Base-by-base conservation (phyloP, 2,329 filamentous ascomycete species). In the Atkinsonella texensis region DNA sequence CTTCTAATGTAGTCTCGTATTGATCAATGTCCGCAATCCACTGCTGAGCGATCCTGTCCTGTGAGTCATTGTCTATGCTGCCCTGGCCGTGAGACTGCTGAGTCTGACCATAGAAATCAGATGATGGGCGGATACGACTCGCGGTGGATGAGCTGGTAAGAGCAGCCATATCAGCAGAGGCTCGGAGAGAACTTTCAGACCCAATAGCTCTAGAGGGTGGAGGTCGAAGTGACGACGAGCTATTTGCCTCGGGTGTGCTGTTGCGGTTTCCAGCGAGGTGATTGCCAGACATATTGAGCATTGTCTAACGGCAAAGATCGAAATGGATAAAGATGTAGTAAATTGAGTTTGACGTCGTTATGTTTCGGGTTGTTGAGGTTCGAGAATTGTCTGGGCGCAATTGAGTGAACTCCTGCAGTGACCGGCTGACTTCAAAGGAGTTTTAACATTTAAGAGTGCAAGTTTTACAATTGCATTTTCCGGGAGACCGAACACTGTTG, bases 11-110 rank as follows among this genome's bases (percentile, higher is more conserved):
- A n/a, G 84, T 95, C 75, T 98, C 93, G 63, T 96, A 96, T 68
- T 97, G 91, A 66, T 98, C 93, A 60, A 98, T 97, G 63, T 98
- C 93, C 52, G 91, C 89, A 62, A 98, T 91, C 93, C 93, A 98
- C 70, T 98, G 90, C 73, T 96, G 90, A 48, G 91, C 89, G 57
- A 91, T 87, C 70, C 90, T 91, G 67, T 97, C 93, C 67, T 93
- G 84, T 10, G 86, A 82, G 68, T 97, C 93, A 56, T 72, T 69
- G 51, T 96, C 90, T 18, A 79, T 71, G 60, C 78, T 82, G 58
- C 75, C 79, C 54, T 87, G 84, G 61, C 75, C 78, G 61, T 81
- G 83, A 56, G 77, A 77, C 65, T 84, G 78, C 62, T 87, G 81
- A 43, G 79, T 72, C 62, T 86, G 87, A 57, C 87, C 90, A 68